Base-by-base conservation (phyloP, 2,329 filamentous ascomycete genomes). In the Phoma herbarum region DNA sequence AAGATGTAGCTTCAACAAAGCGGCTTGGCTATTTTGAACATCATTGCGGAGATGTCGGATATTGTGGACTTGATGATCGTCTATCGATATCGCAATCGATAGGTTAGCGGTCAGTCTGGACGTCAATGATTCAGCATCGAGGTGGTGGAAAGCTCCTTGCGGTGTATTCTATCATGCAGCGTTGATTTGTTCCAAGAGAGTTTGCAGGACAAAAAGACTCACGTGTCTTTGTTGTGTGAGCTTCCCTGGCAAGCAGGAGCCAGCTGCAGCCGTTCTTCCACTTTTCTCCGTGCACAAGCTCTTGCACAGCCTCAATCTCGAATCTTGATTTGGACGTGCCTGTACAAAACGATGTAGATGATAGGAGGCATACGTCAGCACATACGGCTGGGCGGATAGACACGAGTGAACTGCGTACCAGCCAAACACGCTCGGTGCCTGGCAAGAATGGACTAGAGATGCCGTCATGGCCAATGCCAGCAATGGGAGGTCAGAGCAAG, bases 311-410 rank as follows among this genome's bases (percentile, higher is more conserved):
- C 56, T 51, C 56, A 54, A 37, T 50, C 33, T 22, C 11, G 41
- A 52, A 45, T 51, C 39, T 54, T 49, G 50, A 54, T 59, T 51
- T 18, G 51, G 42, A 54, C 28, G 25, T n/a, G 44, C 35, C 26
- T 55, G 35, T 11, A 26, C 35, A 16, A 43, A 39, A 22, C 25
- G 22, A 46, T 29, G 44, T 41, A 41, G 4, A 43, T 8, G 20
- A 54, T 45, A 54, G 56, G 56, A 59, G 50, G 45, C 45, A 50
- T 45, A 54, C 56, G 50, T 54, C 56, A 59, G 56, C 56, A 41
- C 14, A 16, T 35, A 28, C 50, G 51, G 29, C 6, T 50, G 33
- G 29, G 25, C 56, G 45, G 50, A 22, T 44, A 31, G 23, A 39
- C 35, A 48, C 37, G 29, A 39, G 22, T 25, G 39, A 35, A 35